Evolutionary conservation across 164 flowering plant genomes (phyloP).

Genomic region (Nymphaea colorata): DNA sequence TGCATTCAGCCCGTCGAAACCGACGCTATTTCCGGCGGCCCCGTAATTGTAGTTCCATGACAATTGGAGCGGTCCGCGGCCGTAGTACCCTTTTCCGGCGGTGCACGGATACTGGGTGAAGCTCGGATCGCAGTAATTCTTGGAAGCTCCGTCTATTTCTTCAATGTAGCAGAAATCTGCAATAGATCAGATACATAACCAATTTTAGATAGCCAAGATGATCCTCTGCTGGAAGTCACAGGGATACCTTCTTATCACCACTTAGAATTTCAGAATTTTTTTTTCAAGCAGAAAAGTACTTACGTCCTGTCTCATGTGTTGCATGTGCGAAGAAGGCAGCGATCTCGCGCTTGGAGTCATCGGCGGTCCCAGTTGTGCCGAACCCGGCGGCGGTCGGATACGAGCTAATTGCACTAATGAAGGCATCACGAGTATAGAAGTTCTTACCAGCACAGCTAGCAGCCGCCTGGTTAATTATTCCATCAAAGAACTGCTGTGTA

Average conservation of each 20-base stretch:
- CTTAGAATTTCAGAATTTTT: too few species aligned
- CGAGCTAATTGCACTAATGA: slow-evolving; percentile 28
- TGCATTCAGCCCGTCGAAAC: slow-evolving; percentile 35
- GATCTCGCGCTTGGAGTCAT: slow-evolving; percentile 50
- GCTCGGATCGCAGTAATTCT: slow-evolving; percentile 34
- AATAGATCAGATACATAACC: not conserved
- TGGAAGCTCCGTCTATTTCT: slow-evolving; percentile 30
- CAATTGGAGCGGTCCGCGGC: slow-evolving; percentile 51
- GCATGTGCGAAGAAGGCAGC: slow-evolving; percentile 51
- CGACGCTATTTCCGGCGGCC: slow-evolving; percentile 35
- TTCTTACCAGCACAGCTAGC: slow-evolving; percentile 30
- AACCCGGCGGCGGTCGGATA: slow-evolving; percentile 20
- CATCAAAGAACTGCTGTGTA: slow-evolving; percentile 29
- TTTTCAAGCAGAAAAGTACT: slow-evolving; percentile 9
- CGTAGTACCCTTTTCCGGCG: slow-evolving; percentile 30
- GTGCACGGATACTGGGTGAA: slow-evolving; percentile 35
- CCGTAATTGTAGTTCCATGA: slow-evolving; percentile 76
- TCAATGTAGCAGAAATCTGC: slow-evolving; percentile 42
- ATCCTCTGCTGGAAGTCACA: too few species aligned
- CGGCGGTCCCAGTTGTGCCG: slow-evolving; percentile 27
- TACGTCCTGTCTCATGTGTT: slow-evolving; percentile 40
- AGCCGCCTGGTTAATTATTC: slow-evolving; percentile 24
- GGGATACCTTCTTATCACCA: too few species aligned
- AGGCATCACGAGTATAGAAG: slow-evolving; percentile 37
- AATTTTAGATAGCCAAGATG: too few species aligned